phyloP scores from a whole-genome alignment of 306 rosid genomes.

The Gillenia trifoliata region DNA sequence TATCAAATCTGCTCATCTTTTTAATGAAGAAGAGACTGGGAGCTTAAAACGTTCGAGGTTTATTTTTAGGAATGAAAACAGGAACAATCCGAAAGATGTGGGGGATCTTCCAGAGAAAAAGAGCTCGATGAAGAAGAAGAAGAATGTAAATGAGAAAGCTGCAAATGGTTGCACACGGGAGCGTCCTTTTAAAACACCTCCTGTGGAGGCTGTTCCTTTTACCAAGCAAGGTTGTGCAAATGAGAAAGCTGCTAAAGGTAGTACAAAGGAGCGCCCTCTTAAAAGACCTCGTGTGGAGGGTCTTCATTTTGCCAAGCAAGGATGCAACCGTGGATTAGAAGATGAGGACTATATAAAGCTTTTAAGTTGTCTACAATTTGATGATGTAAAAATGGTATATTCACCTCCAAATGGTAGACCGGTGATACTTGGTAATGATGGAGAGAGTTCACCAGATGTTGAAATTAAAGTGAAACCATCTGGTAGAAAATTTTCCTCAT shows the following conservation, averaged over 20 bases:
- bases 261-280: background rate
- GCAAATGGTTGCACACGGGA: background rate
- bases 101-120: background rate
- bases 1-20: too few relatives aligned
- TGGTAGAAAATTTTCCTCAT: slow-evolving; percentile 18
- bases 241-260: background rate
- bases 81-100: too few relatives aligned
- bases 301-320: background rate
- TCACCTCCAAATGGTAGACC: slow-evolving; percentile 7
- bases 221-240: background rate
- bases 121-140: background rate
- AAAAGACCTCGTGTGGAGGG: background rate
- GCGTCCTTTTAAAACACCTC: background rate
- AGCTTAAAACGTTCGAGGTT: too few relatives aligned
- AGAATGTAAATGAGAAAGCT: background rate
- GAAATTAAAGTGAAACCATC: slow-evolving; percentile 26
- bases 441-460: slow-evolving; percentile 31
- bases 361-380: slow-evolving; percentile 8
- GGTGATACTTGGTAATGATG: slow-evolving; percentile 12
- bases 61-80: too few relatives aligned
- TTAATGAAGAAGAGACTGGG: too few relatives aligned
- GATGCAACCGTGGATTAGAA: background rate
- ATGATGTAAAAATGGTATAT: slow-evolving; percentile 15
- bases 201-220: background rate
- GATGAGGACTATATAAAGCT: slow-evolving; percentile 30